These are phyloP conservation scores for Asparagopsis taxiformis DNA, from an alignment of 31 red algal species.

Conservation along the genomic window DNA sequence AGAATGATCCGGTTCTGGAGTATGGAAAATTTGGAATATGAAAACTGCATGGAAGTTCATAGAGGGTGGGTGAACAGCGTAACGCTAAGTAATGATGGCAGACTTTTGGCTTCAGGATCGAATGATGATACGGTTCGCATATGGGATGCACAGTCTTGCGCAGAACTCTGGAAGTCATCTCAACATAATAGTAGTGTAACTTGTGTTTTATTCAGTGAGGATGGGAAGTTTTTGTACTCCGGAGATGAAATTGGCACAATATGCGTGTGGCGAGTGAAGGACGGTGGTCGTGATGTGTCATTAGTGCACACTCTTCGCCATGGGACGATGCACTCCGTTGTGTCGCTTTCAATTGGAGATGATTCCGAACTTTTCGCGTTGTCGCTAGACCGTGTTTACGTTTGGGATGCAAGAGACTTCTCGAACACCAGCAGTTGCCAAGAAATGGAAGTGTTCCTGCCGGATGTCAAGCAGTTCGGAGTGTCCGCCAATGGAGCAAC, in stretches of 20 bases:
- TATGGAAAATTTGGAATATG: too few species aligned
- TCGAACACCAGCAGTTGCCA: too few species aligned
- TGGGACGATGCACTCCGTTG: background rate
- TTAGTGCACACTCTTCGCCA: background rate
- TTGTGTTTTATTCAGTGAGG: background rate
- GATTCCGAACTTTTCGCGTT: background rate
- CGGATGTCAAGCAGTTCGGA: background rate
- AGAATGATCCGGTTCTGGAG: too few species aligned
- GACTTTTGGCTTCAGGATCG: background rate
- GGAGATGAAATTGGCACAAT: background rate
- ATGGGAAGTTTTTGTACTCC: background rate
- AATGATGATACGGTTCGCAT: background rate
- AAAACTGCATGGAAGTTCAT: background rate
- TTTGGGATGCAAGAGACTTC: background rate
- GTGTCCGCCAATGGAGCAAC: background rate
- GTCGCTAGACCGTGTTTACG: background rate
- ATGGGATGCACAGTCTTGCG: background rate
- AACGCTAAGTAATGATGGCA: background rate
- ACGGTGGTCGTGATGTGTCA: background rate
- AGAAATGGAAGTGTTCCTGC: too few species aligned
- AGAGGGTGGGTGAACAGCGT: background rate
- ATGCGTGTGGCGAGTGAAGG: background rate
- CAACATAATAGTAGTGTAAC: background rate
- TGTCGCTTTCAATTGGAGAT: too few species aligned
- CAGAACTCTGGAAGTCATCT: background rate